phyloP scores from a whole-genome alignment of 306 rosid genomes.

The Malus domestica region ASM211411v1 NC_041793.1:25832501-25833000 shows the following conservation, averaged over 20 bases:
- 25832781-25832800: conserved; percentile 15
- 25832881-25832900: neutral
- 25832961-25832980: no score
- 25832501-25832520: neutral
- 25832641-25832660: no score
- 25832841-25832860: neutral
- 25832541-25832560: no score
- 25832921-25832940: conserved; percentile 9
- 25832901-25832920: neutral
- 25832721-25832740: no score
- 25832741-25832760: neutral
- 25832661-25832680: no score
- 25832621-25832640: no score
- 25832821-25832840: neutral
- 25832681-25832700: no score
- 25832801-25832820: neutral
- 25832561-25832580: no score
- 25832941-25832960: neutral
- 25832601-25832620: no score
- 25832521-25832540: neutral
- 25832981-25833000: no score
- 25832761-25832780: conserved; percentile 9
- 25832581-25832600: no score
- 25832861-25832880: conserved; percentile 9
- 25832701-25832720: no score